Evolutionary conservation across 768 basidiomycete species (phyloP).

Genomic region (Leccinum variicolor): DNA sequence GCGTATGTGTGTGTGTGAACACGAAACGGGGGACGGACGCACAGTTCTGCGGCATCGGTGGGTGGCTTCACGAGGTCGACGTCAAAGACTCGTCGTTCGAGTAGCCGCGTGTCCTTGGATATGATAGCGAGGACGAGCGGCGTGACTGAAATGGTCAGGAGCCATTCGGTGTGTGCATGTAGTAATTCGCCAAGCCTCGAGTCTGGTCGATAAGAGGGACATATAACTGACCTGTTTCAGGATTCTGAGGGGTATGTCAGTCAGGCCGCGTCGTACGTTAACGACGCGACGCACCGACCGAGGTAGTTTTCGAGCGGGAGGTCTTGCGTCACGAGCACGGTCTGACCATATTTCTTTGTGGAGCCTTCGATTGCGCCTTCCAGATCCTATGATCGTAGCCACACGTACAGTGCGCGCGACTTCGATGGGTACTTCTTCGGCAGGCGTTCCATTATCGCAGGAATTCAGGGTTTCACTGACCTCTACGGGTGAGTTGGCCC

Average conservation of each 20-base stretch:
- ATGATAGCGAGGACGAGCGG: constrained; percentile 95
- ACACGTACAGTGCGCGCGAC: no score
- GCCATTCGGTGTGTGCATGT: constrained; percentile 66
- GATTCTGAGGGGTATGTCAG: constrained; percentile 44
- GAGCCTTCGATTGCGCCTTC: no score
- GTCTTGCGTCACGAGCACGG: constrained; percentile 77
- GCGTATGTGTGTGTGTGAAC: neutral
- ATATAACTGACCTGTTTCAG: constrained; percentile 88
- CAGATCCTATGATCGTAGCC: no score
- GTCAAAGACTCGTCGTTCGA: constrained; percentile 99
- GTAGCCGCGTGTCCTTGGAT: constrained; percentile 85
- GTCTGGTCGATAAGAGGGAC: constrained; percentile 26
- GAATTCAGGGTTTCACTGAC: no score
- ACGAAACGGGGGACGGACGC: constrained; percentile 25
- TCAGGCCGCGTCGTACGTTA: neutral
- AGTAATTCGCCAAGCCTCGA: neutral
- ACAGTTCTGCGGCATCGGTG: constrained; percentile 49
- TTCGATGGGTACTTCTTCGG: no score
- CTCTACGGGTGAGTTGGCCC: no score
- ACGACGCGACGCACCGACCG: constrained; percentile 51
- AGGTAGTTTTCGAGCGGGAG: constrained; percentile 91
- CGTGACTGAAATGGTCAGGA: constrained; percentile 87
- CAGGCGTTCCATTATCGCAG: no score
- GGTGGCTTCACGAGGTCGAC: constrained; percentile 76
- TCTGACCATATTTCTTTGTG: no score